Base-by-base conservation (phyloP, 176 grass and related monocot species). In the Puccinellia tenuiflora region DNA sequence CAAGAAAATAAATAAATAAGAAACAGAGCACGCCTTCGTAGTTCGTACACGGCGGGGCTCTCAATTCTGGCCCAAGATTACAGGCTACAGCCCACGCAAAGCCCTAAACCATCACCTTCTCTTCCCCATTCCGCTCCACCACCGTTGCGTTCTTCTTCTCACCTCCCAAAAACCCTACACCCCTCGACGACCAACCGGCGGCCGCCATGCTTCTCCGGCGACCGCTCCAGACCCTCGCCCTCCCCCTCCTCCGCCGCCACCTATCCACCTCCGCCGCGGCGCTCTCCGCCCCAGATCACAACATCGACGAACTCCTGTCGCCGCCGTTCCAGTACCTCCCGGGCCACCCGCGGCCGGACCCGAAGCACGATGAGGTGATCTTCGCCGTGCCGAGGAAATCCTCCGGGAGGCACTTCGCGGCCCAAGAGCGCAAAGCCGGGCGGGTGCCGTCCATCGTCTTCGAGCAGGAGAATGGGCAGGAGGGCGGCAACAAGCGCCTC, bases 401-500 rank as follows among this genome's bases (percentile, higher is more conserved):
- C 8, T 90, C 93, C 31, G 93, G 93, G 3, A 55, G 88, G 84
- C 92, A 85, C 78, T 75, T 89, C 20, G 69, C 93, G 18, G 83
- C 89, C 3, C 96, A 93, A 88, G 91, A 96, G 89, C 81, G 96
- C 47, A 99, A 96, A 74, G 89, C 47, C 20, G 89, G 91, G 9
- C 57, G 89, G 38, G 96, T 99, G 29, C 96, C 96, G 20, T 88
- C 90, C 75, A 94, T 99, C 81, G 81, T 99, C 60, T 99, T 99
- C 75, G 93, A 96, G 80, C 90, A 96, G 84, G 88, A 90, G 88
- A 96, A 96, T 18, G 93, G 93, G 0, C 83, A 96, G 84, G 90
- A 92, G 83, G 93, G 90, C 6, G 93, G 93, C 47, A 93, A 96
- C 73, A 92, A 96, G 89, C 93, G 87, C 39, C 93, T 99, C 9